Base-by-base conservation (phyloP, 345 rosid species). In the Gossypium thurberi region DNA sequence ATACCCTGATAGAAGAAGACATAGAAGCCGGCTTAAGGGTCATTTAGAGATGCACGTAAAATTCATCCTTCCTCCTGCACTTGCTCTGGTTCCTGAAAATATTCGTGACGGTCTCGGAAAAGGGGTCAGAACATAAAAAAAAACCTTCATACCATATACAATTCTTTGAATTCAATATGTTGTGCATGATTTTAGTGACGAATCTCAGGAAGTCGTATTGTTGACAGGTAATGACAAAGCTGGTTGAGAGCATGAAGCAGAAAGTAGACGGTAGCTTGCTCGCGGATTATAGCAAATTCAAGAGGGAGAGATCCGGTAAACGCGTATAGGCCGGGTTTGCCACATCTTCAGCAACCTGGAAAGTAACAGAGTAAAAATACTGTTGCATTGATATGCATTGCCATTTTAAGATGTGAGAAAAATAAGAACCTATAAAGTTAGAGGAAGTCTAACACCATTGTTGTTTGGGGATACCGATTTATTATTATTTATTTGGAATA, bases 261-360 rank as follows among this genome's bases (percentile, higher is more conserved):
- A 90, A 88, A 81, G 98, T 90, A 48, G 90, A 89, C 26, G 79
- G 83, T 4, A 87, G 94, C 84, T 85, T 92, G 84, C 89, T 94
- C 21, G 88, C 91, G 4, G 97, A 94, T 75, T 94, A 90, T 72
- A 82, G 85, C 72, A 74, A 78, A 71, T 94, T 94, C 89, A 88
- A 85, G 82, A 76, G 75, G 70, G 89, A 86, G 71, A 80, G 25
- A 17, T 37, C 73, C 1, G 74, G 46, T 65, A 73, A 61, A 2
- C 63, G 11, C 14, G 56, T 62, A 47, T 76, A 57, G 63, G 52
- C 33, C 20, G 6, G 56, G 20, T 55, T 10, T 21, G 0, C 10
- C 9, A 10, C 7, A 23, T 48, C 47, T 28, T 17, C 59, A 69
- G n/a, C 18, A n/a, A 70, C 33, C 15, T 70, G 10, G 3, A 12